A percentile compares a stretch with the other conserved stretches of the same genome.
These are phyloP conservation scores for Annulohypoxylon stygium DNA, from an alignment of 495 filamentous ascomycete species.

Conservation along the genomic window DNA sequence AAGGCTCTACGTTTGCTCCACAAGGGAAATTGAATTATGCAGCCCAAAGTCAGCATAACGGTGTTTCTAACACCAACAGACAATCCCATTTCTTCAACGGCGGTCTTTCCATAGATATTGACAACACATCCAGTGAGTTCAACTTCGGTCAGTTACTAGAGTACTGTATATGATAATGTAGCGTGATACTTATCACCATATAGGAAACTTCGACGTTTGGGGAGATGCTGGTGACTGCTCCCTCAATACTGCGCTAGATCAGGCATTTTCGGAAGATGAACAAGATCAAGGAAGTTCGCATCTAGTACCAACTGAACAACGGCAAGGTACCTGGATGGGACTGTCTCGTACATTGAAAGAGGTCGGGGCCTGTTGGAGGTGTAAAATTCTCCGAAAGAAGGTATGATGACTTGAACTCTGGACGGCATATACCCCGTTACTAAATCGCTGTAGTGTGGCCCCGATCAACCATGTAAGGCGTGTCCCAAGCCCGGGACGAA, in stretches of 20 bases:
- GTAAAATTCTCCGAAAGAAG: constrained; percentile 49
- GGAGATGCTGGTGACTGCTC: constrained; percentile 9
- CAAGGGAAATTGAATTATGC: constrained; percentile 1
- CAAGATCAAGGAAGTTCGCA: constrained; percentile 14
- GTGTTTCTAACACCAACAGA: not conserved
- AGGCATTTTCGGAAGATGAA: constrained; percentile 30
- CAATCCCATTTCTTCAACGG: not conserved
- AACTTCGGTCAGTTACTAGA: constrained; percentile 11
- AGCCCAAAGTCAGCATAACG: not conserved
- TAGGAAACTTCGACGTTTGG: constrained; percentile 22
- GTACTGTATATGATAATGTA: not conserved
- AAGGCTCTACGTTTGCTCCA: not conserved
- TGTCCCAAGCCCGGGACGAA: constrained; percentile 30
- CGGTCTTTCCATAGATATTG: constrained; percentile 26
- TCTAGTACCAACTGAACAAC: constrained; percentile 1
- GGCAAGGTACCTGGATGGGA: constrained; percentile 20
- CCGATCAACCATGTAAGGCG: constrained; percentile 42
- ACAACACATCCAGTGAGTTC: constrained; percentile 13
- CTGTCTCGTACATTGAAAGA: constrained; percentile 44
- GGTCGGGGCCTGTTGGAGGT: constrained; percentile 48
- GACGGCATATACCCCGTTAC: not conserved
- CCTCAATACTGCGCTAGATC: constrained; percentile 4
- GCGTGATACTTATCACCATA: constrained; percentile 6
- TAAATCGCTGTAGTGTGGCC: constrained; percentile 28
- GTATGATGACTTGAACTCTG: constrained; percentile 20